A percentile compares a stretch with the other conserved stretches of the same genome.
Conservation (phyloP, 805 yeast genomes). For the Millerozyma miso region DNA sequence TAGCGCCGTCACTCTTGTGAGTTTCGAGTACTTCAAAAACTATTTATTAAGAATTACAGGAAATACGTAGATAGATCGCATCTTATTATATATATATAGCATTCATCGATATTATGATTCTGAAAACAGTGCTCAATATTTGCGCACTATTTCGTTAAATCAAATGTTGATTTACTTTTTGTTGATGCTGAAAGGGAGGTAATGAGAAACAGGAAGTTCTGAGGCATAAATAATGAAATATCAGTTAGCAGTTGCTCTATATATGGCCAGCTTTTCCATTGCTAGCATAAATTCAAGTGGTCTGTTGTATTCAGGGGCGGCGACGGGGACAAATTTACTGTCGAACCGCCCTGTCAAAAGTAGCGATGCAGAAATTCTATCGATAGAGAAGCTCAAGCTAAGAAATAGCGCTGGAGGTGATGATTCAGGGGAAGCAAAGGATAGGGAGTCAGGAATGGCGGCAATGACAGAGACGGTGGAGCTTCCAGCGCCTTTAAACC, state of each 20-base stretch:
- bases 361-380: no score
- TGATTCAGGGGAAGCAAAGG: slow-evolving; percentile 3
- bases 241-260: neutral
- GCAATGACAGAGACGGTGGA: slow-evolving; percentile 7
- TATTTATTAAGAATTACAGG: slow-evolving; percentile 40
- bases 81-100: slow-evolving; percentile 2
- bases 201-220: neutral
- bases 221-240: neutral
- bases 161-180: neutral
- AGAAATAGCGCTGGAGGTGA: slow-evolving; percentile 2
- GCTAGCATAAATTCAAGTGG: no score
- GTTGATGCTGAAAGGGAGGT: neutral
- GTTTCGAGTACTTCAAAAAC: slow-evolving; percentile 76
- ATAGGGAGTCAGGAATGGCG: slow-evolving; percentile 4
- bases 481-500: slow-evolving; percentile 51
- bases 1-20: slow-evolving; percentile 88
- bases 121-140: neutral
- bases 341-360: no score
- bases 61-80: slow-evolving; percentile 7
- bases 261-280: no score
- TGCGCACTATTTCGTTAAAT: neutral
- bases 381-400: neutral
- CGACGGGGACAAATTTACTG: no score
- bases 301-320: no score
- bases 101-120: neutral